These are phyloP conservation scores for Cymbopogon flexuosus DNA, from an alignment of 202 grass and related monocot genomes.

Conservation along the genomic window DNA sequence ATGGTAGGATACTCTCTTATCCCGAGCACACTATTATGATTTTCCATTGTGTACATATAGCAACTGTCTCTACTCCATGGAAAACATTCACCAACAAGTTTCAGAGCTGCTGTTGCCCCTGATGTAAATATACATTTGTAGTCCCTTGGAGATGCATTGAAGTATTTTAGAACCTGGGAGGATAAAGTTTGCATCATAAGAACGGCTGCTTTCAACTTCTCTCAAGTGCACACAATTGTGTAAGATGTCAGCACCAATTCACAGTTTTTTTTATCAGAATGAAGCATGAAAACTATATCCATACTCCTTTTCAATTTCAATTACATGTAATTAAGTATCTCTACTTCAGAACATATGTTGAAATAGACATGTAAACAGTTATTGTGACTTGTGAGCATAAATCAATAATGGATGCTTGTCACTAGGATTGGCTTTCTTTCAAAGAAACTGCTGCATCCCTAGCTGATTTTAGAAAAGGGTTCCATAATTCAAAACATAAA, in stretches of 20 bases:
- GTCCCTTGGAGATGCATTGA: constrained; percentile 81
- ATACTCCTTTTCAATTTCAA: background rate
- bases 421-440: background rate
- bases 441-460: background rate
- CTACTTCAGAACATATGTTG: background rate
- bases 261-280: background rate
- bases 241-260: background rate
- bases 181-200: constrained; percentile 34
- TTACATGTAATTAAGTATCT: background rate
- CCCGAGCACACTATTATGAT: constrained; percentile 96
- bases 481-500: background rate
- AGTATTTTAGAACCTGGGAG: constrained; percentile 81
- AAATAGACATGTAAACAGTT: background rate
- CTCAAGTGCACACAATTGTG: background rate
- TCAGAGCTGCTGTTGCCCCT: constrained; percentile 80
- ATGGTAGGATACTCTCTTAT: constrained; percentile 96
- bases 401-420: background rate
- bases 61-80: constrained; percentile 86
- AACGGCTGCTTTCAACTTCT: constrained; percentile 4
- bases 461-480: background rate
- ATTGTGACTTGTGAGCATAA: background rate
- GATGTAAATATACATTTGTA: constrained; percentile 98
- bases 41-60: constrained; percentile 90
- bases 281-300: background rate
- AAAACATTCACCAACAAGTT: constrained; percentile 93